These are phyloP conservation scores for Bryum argenteum DNA, from an alignment of 225 moss, liverwort and hornwort species.

Conservation along the genomic window DNA sequence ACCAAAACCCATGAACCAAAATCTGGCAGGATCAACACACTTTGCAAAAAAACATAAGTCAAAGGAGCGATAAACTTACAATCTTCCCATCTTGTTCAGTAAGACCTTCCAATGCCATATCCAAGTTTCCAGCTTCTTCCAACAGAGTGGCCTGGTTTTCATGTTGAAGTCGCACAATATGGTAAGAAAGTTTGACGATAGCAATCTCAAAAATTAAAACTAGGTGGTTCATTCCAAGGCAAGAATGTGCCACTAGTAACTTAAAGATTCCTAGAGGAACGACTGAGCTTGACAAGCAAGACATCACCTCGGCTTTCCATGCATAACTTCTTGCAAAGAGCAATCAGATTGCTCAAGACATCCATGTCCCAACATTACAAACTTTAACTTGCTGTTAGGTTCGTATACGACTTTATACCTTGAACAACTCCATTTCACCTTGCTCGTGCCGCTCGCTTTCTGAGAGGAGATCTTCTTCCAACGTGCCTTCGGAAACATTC, in stretches of 20 bases:
- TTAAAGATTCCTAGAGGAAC: neutral
- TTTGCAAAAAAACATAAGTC: slow-evolving; percentile 3
- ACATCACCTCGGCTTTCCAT: slow-evolving; percentile 4
- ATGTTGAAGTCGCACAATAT: slow-evolving; percentile 1
- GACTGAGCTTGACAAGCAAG: slow-evolving; percentile 18
- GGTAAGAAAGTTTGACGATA: neutral
- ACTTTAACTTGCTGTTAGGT: neutral
- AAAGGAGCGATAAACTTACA: slow-evolving; percentile 37
- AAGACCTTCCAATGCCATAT: slow-evolving; percentile 76
- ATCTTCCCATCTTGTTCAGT: slow-evolving; percentile 68
- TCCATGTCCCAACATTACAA: neutral
- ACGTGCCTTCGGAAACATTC: slow-evolving; percentile 89
- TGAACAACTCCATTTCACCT: slow-evolving; percentile 90
- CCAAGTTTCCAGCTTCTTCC: slow-evolving; percentile 76
- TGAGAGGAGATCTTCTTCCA: slow-evolving; percentile 89
- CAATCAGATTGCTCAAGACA: slow-evolving; percentile 12
- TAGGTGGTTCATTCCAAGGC: neutral
- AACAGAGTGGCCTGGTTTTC: slow-evolving; percentile 58
- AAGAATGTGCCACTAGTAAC: neutral
- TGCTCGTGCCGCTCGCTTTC: slow-evolving; percentile 91
- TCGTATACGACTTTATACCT: slow-evolving; percentile 36
- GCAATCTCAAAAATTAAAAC: neutral
- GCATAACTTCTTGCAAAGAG: slow-evolving; percentile 8
- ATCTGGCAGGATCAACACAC: neutral
- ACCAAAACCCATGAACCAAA: neutral